Percentiles rank a stretch among this genome's conserved stretches.
phyloP scores from a whole-genome alignment of 73 alveolate genomes.

The Stentor coeruleus region DNA sequence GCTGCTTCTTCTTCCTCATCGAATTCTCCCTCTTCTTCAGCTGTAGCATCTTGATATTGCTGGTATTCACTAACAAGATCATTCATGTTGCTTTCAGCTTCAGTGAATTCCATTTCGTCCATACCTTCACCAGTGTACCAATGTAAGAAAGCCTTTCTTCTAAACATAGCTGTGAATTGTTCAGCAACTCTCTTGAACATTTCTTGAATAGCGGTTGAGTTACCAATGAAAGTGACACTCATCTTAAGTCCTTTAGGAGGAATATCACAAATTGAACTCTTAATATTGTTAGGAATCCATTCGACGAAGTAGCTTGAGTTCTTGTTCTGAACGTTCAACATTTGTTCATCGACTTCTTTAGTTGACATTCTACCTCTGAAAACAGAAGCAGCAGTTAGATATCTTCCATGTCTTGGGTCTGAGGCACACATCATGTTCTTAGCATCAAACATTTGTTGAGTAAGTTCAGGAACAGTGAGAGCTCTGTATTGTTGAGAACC shows the following conservation, averaged over 20 bases:
- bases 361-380: constrained; percentile 96
- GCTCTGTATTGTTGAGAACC: constrained; percentile 99
- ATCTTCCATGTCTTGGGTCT: constrained; percentile 98
- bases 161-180: constrained; percentile 71
- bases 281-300: constrained; percentile 85
- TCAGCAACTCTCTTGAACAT: constrained; percentile 68
- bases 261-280: constrained; percentile 86
- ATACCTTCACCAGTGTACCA: constrained; percentile 65
- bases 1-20: constrained; percentile 80
- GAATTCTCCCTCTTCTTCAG: constrained; percentile 78
- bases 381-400: constrained; percentile 87
- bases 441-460: constrained; percentile 99
- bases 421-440: constrained; percentile 99
- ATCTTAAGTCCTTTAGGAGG: constrained; percentile 66
- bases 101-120: constrained; percentile 85
- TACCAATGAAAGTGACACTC: constrained; percentile 65
- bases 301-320: constrained; percentile 95
- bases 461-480: constrained; percentile 97
- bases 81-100: constrained; percentile 65
- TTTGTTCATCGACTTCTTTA: constrained; percentile 88
- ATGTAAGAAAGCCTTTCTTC: constrained; percentile 71
- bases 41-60: constrained; percentile 74
- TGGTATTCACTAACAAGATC: constrained; percentile 72
- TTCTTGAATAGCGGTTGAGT: constrained; percentile 72
- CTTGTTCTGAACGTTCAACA: constrained; percentile 74